These are phyloP conservation scores for Mycena albidolilacea DNA, from an alignment of 768 basidiomycete species.

Conservation along the genomic window DNA sequence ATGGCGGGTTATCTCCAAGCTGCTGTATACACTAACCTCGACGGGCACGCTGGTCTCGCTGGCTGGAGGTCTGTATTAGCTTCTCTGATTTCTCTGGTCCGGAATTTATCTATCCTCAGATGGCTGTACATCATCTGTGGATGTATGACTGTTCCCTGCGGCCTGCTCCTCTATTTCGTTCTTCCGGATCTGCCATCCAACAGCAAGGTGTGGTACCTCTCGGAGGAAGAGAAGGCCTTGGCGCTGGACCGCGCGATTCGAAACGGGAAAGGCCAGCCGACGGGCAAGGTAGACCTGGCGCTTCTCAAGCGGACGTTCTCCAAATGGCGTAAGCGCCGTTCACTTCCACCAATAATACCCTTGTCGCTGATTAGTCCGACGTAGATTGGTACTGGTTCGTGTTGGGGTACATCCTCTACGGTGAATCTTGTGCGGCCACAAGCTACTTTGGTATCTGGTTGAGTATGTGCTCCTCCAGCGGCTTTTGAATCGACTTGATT, in stretches of 20 bases:
- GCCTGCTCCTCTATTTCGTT: conserved; percentile 40
- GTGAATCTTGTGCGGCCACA: conserved; percentile 41
- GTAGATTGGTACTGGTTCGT: conserved; percentile 46
- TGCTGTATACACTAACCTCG: conserved; percentile 42
- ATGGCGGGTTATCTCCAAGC: conserved; percentile 47
- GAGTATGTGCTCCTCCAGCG: conserved; percentile 28
- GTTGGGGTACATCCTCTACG: conserved; percentile 45
- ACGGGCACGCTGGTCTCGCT: conserved; percentile 42
- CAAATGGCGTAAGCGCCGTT: conserved; percentile 38
- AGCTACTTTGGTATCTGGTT: conserved; percentile 46
- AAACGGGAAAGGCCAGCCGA: conserved; percentile 41
- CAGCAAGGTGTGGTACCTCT: conserved; percentile 45
- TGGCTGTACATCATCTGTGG: conserved; percentile 47
- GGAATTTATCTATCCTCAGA: conserved; percentile 11
- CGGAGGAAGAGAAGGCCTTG: conserved; percentile 42
- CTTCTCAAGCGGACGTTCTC: conserved; percentile 43
- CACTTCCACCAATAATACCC: neutral
- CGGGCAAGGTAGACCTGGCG: conserved; percentile 40
- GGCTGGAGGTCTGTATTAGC: conserved; percentile 41
- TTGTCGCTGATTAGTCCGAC: neutral
- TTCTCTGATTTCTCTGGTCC: neutral
- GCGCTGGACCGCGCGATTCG: conserved; percentile 41
- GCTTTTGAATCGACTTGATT: neutral
- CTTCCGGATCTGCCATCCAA: conserved; percentile 46
- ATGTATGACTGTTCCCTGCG: conserved; percentile 46